phyloP scores from a whole-genome alignment of 805 yeast genomes.

The Priceomyces haplophilus region DNA sequence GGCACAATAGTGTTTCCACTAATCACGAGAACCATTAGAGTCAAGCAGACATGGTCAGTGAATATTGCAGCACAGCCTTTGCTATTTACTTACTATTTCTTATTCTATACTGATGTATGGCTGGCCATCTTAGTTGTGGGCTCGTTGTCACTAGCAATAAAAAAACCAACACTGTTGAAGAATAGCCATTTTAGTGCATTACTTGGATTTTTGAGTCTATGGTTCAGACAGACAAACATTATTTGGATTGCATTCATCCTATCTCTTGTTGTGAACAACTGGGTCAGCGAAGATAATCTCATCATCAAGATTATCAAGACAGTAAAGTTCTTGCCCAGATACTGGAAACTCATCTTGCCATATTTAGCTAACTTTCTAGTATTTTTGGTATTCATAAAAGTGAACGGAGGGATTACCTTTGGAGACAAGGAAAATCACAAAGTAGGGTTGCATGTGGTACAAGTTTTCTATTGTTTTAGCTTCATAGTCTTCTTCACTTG shows the following conservation, averaged over 20 bases:
- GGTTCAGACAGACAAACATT: slow-evolving; percentile 88
- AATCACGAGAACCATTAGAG: slow-evolving; percentile 24
- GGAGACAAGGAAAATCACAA: slow-evolving; percentile 90
- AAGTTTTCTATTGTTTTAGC: slow-evolving; percentile 71
- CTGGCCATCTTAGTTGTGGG: slow-evolving; percentile 65
- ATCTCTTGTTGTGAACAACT: slow-evolving; percentile 51
- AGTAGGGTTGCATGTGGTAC: slow-evolving; percentile 70
- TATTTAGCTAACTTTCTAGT: slow-evolving; percentile 47
- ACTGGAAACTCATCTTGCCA: slow-evolving; percentile 41
- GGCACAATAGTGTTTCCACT: slow-evolving; percentile 55
- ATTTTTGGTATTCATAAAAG: slow-evolving; percentile 56
- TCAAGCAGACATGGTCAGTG: slow-evolving; percentile 21
- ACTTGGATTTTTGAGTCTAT: slow-evolving; percentile 59
- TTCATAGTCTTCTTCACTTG: slow-evolving; percentile 63
- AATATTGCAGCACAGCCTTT: slow-evolving; percentile 58
- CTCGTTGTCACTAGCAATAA: slow-evolving; percentile 48
- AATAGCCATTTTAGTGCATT: slow-evolving; percentile 44
- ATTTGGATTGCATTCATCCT: slow-evolving; percentile 74
- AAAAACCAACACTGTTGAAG: slow-evolving; percentile 13
- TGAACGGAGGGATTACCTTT: slow-evolving; percentile 81
- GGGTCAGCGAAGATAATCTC: slow-evolving; percentile 20
- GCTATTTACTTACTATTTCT: slow-evolving; percentile 64
- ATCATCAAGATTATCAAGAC: slow-evolving; percentile 12
- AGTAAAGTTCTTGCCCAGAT: slow-evolving; percentile 12
- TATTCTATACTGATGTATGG: slow-evolving; percentile 95